Evolutionary conservation across 1,139 yeast species (phyloP).

Genomic region (Yamadazyma oceani): DNA sequence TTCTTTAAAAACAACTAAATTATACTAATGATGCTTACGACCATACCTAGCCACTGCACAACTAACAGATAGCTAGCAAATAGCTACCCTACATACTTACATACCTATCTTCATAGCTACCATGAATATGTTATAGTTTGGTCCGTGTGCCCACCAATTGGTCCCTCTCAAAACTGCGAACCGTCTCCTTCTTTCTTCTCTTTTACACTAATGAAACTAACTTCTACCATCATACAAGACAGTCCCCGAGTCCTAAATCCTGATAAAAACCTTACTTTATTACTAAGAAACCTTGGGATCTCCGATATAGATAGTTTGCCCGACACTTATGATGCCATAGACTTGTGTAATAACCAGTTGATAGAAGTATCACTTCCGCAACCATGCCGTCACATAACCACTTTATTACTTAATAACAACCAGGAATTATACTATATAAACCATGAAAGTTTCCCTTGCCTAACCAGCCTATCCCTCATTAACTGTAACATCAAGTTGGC

Average conservation of each 20-base stretch:
- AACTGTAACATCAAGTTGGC: slow-evolving; percentile 47
- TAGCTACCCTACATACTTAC: no score
- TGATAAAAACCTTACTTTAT: slow-evolving; percentile 35
- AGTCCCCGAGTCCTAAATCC: slow-evolving; percentile 40
- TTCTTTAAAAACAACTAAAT: no score
- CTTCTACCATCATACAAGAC: slow-evolving; percentile 30
- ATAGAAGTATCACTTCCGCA: slow-evolving; percentile 47
- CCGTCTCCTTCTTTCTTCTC: no score
- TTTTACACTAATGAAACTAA: slow-evolving; percentile 33
- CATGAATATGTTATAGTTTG: no score
- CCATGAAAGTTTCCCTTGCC: slow-evolving; percentile 34
- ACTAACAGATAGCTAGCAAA: no score
- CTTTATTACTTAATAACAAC: slow-evolving; percentile 58
- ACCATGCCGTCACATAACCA: slow-evolving; percentile 40
- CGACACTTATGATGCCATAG: slow-evolving; percentile 52
- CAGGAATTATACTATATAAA: slow-evolving; percentile 39
- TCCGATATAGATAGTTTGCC: slow-evolving; percentile 36
- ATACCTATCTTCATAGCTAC: no score
- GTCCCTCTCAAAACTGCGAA: no score
- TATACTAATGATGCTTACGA: no score
- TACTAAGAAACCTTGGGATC: slow-evolving; percentile 34
- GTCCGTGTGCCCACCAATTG: no score
- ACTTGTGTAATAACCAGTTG: slow-evolving; percentile 66
- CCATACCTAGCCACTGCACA: no score
- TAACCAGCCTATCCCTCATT: slow-evolving; percentile 51